Percentiles rank a stretch among this genome's conserved stretches.
Evolutionary conservation across 2,329 filamentous ascomycete genomes (phyloP).

Genomic region (Hypoxylon sp.): DNA sequence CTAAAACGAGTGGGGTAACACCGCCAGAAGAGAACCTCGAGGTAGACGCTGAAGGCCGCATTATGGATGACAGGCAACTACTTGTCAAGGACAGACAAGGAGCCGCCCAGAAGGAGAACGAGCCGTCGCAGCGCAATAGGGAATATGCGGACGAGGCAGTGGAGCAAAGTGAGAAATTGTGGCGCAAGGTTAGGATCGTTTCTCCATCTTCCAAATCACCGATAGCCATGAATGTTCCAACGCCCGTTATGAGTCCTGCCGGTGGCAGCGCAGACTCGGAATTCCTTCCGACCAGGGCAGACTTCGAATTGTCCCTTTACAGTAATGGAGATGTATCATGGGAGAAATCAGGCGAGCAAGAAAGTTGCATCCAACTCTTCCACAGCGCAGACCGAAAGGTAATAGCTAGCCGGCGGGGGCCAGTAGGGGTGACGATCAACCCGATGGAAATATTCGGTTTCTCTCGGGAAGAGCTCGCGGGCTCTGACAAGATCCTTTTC

Average conservation of each 20-base stretch:
- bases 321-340: conserved; percentile 39
- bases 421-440: conserved; percentile 38
- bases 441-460: conserved; percentile 37
- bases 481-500: conserved; percentile 32
- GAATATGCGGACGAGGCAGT: not conserved
- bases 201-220: not conserved
- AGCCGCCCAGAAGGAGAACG: not conserved
- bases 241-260: not conserved
- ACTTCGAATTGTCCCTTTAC: conserved; percentile 46
- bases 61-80: not conserved
- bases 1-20: not conserved
- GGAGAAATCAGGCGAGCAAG: conserved; percentile 28
- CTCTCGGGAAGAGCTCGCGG: conserved; percentile 32
- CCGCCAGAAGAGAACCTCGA: not conserved
- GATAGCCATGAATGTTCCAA: not conserved
- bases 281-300: not conserved
- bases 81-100: not conserved
- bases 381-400: conserved; percentile 34
- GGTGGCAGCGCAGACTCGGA: not conserved
- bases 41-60: not conserved
- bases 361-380: conserved; percentile 39
- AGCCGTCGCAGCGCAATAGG: not conserved
- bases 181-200: not conserved
- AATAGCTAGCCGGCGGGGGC: conserved; percentile 24
- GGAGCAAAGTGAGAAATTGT: not conserved